Percentiles rank a stretch among this genome's conserved stretches.
Conservation (phyloP, 129 eudicot species). For the Deinandra increscens region DNA sequence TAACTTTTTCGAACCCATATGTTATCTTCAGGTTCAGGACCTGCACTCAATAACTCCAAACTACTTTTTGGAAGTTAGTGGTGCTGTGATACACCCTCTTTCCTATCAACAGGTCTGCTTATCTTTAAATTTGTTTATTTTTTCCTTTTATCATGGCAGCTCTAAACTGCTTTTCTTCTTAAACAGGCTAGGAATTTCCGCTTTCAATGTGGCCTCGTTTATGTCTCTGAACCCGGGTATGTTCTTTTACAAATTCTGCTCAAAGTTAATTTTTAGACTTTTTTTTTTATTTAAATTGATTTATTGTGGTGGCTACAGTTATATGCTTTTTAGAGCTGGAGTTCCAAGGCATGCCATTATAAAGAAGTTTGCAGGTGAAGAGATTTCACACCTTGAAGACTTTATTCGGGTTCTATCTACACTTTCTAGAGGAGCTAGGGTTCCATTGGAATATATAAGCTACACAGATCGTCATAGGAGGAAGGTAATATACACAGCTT, state of each 20-base stretch:
- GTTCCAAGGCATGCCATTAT: slow-evolving; percentile 90
- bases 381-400: slow-evolving; percentile 65
- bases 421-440: slow-evolving; percentile 75
- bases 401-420: slow-evolving; percentile 64
- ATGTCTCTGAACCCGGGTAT: slow-evolving; percentile 94
- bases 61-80: slow-evolving; percentile 91
- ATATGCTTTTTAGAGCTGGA: slow-evolving; percentile 88
- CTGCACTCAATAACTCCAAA: slow-evolving; percentile 90
- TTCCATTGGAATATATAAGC: slow-evolving; percentile 84
- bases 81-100: slow-evolving; percentile 93
- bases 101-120: slow-evolving; percentile 84
- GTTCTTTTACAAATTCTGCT: slow-evolving; percentile 7
- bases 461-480: slow-evolving; percentile 80
- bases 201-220: slow-evolving; percentile 91
- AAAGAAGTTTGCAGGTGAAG: slow-evolving; percentile 87
- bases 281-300: neutral
- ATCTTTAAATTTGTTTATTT: slow-evolving; percentile 1
- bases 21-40: slow-evolving; percentile 75
- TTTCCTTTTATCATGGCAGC: neutral
- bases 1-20: neutral
- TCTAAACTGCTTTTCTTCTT: slow-evolving; percentile 14
- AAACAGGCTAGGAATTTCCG: slow-evolving; percentile 95
- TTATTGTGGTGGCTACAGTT: slow-evolving; percentile 37
- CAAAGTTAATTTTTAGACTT: neutral
- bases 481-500: slow-evolving; percentile 47